Conservation (phyloP, 306 rosid species). For the Begonia peltatifolia region DNA sequence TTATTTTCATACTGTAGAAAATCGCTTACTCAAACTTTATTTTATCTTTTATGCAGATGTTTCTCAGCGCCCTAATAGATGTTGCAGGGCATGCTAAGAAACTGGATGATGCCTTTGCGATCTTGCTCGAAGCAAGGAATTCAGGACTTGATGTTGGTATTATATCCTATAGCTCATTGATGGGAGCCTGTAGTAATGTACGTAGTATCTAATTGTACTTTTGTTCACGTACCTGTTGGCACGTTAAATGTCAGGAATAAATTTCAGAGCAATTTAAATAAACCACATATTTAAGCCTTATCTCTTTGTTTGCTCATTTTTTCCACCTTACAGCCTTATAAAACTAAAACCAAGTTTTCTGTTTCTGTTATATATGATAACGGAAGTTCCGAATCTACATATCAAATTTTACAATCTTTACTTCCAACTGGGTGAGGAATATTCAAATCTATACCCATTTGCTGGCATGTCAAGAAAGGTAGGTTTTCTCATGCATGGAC, state of each 20-base stretch:
- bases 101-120: constrained; percentile 81
- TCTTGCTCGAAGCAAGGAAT: constrained; percentile 44
- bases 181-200: constrained; percentile 99
- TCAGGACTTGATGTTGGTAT: constrained; percentile 51
- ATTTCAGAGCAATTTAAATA: neutral
- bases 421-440: too few relatives aligned
- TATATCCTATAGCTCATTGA: constrained; percentile 75
- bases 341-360: too few relatives aligned
- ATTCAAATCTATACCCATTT: too few relatives aligned
- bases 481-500: too few relatives aligned
- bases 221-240: neutral
- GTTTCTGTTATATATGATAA: too few relatives aligned
- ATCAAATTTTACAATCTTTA: too few relatives aligned
- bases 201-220: constrained; percentile 11
- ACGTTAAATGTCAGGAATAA: neutral
- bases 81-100: constrained; percentile 90
- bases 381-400: too few relatives aligned
- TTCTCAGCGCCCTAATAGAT: constrained; percentile 89
- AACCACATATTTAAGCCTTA: neutral
- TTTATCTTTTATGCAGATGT: constrained; percentile 45
- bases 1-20: constrained; percentile 7
- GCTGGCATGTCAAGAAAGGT: too few relatives aligned
- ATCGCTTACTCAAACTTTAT: constrained; percentile 16
- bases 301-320: neutral
- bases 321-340: neutral